Conservation (phyloP, 192 early-diverging fungal species). For the Thamnidium elegans region DNA sequence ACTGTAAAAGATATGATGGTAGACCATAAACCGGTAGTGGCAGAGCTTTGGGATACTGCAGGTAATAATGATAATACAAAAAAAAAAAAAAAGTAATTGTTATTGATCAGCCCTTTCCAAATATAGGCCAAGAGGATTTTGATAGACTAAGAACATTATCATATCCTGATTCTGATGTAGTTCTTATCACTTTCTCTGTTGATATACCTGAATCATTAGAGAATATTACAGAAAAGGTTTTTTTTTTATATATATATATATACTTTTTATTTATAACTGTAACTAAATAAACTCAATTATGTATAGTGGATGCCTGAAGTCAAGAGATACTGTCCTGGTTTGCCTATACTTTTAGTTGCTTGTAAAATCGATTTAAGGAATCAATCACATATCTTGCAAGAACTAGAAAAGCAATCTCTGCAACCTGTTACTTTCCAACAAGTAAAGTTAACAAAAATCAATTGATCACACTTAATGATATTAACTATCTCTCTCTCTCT, state of each 20-base stretch:
- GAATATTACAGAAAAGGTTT: conserved; percentile 29
- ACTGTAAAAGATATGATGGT: conserved; percentile 32
- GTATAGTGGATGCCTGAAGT: conserved; percentile 28
- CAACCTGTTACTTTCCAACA: conserved; percentile 30
- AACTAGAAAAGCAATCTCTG: conserved; percentile 65
- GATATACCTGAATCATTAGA: conserved; percentile 36
- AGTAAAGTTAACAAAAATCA: conserved; percentile 3
- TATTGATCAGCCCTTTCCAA: neutral
- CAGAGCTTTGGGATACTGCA: conserved; percentile 39
- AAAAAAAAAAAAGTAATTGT: too few species aligned
- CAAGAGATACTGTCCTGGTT: conserved; percentile 18
- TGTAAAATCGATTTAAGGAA: conserved; percentile 32
- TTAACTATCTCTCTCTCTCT: too few species aligned
- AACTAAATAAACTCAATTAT: conserved; percentile 1
- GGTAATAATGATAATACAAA: conserved; percentile 20
- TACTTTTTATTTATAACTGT: conserved; percentile 38
- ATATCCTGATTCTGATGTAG: conserved; percentile 25
- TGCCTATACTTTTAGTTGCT: conserved; percentile 27
- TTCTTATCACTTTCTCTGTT: conserved; percentile 25
- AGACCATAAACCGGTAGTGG: conserved; percentile 23
- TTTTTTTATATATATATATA: neutral
- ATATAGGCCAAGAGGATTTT: conserved; percentile 30
- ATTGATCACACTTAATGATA: too few species aligned
- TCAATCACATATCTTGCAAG: conserved; percentile 35
- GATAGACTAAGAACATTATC: conserved; percentile 25